Percentiles rank a stretch among this genome's conserved stretches.
phyloP scores from a whole-genome alignment of 2,329 filamentous ascomycete genomes.

The Ophiostoma populinum region DNA sequence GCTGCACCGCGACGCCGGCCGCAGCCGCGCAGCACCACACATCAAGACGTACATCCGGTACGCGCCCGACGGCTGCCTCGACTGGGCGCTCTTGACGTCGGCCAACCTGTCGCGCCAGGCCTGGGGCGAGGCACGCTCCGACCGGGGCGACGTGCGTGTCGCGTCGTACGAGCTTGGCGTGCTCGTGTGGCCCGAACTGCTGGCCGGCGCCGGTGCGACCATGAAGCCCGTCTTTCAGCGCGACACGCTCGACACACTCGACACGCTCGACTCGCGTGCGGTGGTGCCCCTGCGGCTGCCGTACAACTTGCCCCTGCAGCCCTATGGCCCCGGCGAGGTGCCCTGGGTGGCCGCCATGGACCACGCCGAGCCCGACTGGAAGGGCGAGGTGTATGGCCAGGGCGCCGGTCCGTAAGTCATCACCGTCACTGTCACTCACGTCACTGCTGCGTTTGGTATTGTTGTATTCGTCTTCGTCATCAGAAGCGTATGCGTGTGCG shows the following conservation, averaged over 20 bases:
- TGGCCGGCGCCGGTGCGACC: conserved; percentile 24
- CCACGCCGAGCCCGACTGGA: conserved; percentile 46
- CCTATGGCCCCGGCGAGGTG: conserved; percentile 43
- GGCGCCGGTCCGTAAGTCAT: no score
- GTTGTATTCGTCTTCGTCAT: not conserved
- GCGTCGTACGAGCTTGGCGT: conserved; percentile 76
- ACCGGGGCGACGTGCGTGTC: conserved; percentile 46
- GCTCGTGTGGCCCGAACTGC: conserved; percentile 57
- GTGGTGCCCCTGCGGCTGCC: conserved; percentile 60
- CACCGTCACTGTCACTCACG: no score
- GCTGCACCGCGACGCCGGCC: conserved; percentile 31
- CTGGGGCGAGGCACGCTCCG: conserved; percentile 52
- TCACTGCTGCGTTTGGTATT: no score
- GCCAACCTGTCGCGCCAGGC: conserved; percentile 84
- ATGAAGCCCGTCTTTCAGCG: conserved; percentile 56
- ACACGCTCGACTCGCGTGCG: no score
- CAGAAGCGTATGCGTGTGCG: not conserved
- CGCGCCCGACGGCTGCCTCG: conserved; percentile 33
- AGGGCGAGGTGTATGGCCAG: no score
- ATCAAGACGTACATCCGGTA: conserved; percentile 71
- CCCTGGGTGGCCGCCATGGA: conserved; percentile 59
- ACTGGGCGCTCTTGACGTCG: conserved; percentile 80
- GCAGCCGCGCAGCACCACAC: conserved; percentile 61
- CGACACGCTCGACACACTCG: conserved; percentile 28
- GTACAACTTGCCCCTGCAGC: conserved; percentile 60